These are phyloP conservation scores for Backusella mclennaniae DNA, from an alignment of 192 early-diverging fungal genomes.

Conservation along the genomic window DNA sequence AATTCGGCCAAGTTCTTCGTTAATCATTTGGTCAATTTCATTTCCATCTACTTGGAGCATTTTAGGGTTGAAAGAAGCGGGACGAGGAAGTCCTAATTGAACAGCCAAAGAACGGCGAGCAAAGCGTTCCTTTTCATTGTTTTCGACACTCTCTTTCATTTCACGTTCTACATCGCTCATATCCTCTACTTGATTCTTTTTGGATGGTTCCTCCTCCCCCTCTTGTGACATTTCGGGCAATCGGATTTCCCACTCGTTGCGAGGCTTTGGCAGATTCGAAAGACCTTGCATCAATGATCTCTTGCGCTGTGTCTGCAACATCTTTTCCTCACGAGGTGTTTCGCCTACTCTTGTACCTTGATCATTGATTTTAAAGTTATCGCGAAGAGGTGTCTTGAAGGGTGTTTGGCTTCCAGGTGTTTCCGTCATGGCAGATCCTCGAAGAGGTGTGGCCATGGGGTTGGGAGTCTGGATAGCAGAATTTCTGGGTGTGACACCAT, in stretches of 20 bases:
- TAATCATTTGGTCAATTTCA: slow-evolving; percentile 58
- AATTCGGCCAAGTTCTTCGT: slow-evolving; percentile 69
- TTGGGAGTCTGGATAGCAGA: slow-evolving; percentile 75
- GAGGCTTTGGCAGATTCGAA: slow-evolving; percentile 75
- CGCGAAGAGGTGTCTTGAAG: slow-evolving; percentile 54
- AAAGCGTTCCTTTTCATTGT: slow-evolving; percentile 50
- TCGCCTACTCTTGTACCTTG: slow-evolving; percentile 42
- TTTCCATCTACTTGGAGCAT: slow-evolving; percentile 26
- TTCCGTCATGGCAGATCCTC: slow-evolving; percentile 17
- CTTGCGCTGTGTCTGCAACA: slow-evolving; percentile 56
- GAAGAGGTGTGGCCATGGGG: slow-evolving; percentile 55
- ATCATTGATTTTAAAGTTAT: slow-evolving; percentile 61
- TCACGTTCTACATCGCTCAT: slow-evolving; percentile 66
- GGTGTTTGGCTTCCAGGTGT: slow-evolving; percentile 51
- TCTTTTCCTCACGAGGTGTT: slow-evolving; percentile 69
- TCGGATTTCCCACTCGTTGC: slow-evolving; percentile 91
- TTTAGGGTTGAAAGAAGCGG: slow-evolving; percentile 33
- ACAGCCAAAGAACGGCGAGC: slow-evolving; percentile 72
- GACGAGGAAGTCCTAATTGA: slow-evolving; percentile 76
- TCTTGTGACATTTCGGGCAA: slow-evolving; percentile 65
- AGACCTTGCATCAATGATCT: slow-evolving; percentile 74
- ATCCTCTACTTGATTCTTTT: slow-evolving; percentile 40
- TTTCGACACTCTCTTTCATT: slow-evolving; percentile 46
- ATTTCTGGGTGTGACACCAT: slow-evolving; percentile 58
- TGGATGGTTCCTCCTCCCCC: slow-evolving; percentile 18